Evolutionary conservation across 129 eudicot genomes (phyloP).

Genomic region (Erigeron canadensis): DNA sequence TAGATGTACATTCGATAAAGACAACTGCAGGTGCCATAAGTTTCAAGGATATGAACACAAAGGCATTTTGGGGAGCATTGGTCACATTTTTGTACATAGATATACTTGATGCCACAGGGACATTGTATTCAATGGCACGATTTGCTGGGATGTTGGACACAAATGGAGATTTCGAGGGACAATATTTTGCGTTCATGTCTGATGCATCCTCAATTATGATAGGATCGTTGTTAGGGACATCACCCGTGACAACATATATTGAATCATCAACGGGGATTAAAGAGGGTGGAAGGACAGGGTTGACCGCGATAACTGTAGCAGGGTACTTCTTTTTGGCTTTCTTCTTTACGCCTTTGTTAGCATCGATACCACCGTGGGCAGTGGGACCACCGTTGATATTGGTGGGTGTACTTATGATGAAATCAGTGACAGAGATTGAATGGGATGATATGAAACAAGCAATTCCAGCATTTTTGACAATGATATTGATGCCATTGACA

Average conservation of each 20-base stretch:
- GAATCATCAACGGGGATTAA: constrained; percentile 46
- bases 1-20: constrained; percentile 53
- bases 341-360: constrained; percentile 64
- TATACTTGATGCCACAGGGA: constrained; percentile 43
- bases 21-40: constrained; percentile 69
- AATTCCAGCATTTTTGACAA: constrained; percentile 73
- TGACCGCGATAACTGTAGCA: constrained; percentile 70
- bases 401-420: constrained; percentile 92
- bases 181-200: constrained; percentile 65
- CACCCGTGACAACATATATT: neutral
- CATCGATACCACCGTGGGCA: neutral
- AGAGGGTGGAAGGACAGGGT: constrained; percentile 70
- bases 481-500: constrained; percentile 81
- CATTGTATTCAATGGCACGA: constrained; percentile 63
- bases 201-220: constrained; percentile 46
- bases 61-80: constrained; percentile 3
- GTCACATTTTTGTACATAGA: constrained; percentile 35
- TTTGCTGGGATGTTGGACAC: constrained; percentile 55
- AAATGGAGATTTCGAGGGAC: constrained; percentile 65
- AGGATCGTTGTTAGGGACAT: neutral
- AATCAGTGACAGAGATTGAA: constrained; percentile 67
- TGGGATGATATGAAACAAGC: constrained; percentile 82
- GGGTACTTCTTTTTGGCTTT: constrained; percentile 60
- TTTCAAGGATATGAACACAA: constrained; percentile 31
- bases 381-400: constrained; percentile 26